Base-by-base conservation (phyloP, 2,329 filamentous ascomycete genomes). In the Macrophomina phaseolina region DNA sequence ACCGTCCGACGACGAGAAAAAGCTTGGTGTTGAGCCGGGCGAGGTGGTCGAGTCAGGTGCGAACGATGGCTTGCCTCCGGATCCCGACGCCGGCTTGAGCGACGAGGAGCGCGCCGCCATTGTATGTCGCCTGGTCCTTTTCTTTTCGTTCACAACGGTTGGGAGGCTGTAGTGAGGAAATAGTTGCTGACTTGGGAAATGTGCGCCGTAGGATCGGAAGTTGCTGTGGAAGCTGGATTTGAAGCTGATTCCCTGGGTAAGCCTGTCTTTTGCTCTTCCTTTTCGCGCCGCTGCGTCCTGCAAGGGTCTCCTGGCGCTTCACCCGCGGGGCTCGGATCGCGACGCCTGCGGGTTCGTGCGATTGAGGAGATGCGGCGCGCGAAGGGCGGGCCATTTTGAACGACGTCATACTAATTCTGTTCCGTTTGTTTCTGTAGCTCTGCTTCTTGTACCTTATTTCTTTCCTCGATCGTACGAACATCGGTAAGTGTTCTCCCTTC, bases 381-480 rank as follows among this genome's bases (percentile, higher is more conserved):
- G 23, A 23, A 23, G 52, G n/a, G 7, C 16, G 16, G 5, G 7
- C 49, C 53, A 2, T 18, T 36, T 16, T 45, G 40, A 48, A 11
- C 28, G 5, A 48, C 9, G 11, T 48, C 8, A 1, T 8, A 8
- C 56, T 61, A 18, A 61, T 23, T 5, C 16, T 30, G 30, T 8
- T 23, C 28, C 18, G 11, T 51, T 46, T 6, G 34, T 23, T 32
- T 4, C 36, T 18, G 40, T 52, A 81, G 87, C 85, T 92, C 12
- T 90, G 87, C 67, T 81, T 92, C 56, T 83, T 93, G 40, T 93
- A 93, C 72, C 83, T 94, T 1, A 84, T 92, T 63, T 90, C 89
- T 68, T 93, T 93, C 76, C 84, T 93, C 18, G 80, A 82, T 67
- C 73, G 90, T 14, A 93, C 92, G 32, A 94, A 95, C 72, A 91